Evolutionary conservation across 108 stramenopile genomes (phyloP).

Genomic region (Skeletonema tropicum): DNA sequence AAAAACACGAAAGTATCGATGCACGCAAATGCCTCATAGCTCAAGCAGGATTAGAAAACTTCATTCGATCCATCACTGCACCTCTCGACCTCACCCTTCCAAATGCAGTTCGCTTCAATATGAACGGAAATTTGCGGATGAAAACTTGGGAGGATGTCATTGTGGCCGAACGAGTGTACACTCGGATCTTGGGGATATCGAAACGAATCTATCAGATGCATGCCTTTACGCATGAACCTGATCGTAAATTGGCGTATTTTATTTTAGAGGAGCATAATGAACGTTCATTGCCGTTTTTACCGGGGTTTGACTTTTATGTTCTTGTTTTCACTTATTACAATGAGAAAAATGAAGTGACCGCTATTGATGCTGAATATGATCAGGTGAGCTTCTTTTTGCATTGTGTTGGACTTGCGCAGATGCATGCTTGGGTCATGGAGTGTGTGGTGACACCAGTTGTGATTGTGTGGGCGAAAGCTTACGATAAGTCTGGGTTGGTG

Average conservation of each 20-base stretch:
- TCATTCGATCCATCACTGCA: constrained; percentile 31
- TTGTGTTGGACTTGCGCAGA: constrained; percentile 43
- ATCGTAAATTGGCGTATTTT: constrained; percentile 41
- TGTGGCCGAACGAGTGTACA: constrained; percentile 37
- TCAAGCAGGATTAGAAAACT: constrained; percentile 49
- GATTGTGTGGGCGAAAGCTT: constrained; percentile 39
- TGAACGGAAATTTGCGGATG: constrained; percentile 42
- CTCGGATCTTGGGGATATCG: constrained; percentile 42
- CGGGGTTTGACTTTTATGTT: constrained; percentile 47
- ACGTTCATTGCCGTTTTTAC: constrained; percentile 33
- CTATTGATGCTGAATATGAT: constrained; percentile 49
- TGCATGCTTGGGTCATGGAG: constrained; percentile 38
- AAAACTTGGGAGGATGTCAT: constrained; percentile 47
- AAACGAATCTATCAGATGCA: constrained; percentile 50
- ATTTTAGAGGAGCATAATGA: constrained; percentile 49
- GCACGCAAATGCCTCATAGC: constrained; percentile 30
- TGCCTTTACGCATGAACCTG: constrained; percentile 43
- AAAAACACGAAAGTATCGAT: constrained; percentile 32
- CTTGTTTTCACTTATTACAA: constrained; percentile 48
- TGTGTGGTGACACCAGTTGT: constrained; percentile 33
- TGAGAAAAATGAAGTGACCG: constrained; percentile 38
- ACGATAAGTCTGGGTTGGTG: constrained; percentile 31
- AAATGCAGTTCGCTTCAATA: constrained; percentile 41
- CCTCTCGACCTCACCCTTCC: constrained; percentile 38
- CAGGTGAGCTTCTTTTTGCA: constrained; percentile 51